Evolutionary conservation across 176 grass and related monocot species (phyloP).

Genomic region (Zoysia pacifica): DNA sequence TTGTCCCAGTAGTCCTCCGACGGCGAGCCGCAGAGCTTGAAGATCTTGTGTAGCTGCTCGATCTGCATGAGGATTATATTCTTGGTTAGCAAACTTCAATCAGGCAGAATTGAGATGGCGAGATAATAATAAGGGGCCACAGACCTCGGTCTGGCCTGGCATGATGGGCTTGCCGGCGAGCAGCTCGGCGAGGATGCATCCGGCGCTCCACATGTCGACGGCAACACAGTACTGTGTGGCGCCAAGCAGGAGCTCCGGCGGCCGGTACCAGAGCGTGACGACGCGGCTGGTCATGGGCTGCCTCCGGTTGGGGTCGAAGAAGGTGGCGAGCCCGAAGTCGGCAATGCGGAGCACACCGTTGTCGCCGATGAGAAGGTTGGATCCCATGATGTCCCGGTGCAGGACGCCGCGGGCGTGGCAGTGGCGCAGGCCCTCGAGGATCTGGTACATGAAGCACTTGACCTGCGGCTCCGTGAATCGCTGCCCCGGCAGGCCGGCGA

Average conservation of each 20-base stretch:
- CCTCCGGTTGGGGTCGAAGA: constrained; percentile 43
- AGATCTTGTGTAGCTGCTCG: constrained; percentile 89
- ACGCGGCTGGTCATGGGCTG: constrained; percentile 66
- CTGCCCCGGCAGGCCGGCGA: constrained; percentile 49
- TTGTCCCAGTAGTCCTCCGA: constrained; percentile 79
- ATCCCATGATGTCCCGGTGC: constrained; percentile 74
- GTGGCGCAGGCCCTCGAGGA: constrained; percentile 56
- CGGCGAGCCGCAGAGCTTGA: constrained; percentile 86
- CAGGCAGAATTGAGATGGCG: not conserved
- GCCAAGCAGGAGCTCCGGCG: constrained; percentile 72
- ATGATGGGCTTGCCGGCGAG: constrained; percentile 70
- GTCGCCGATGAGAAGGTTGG: constrained; percentile 64
- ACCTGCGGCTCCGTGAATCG: constrained; percentile 69
- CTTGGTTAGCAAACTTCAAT: not conserved
- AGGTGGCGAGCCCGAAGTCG: constrained; percentile 69
- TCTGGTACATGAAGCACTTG: constrained; percentile 63
- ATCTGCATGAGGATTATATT: constrained; percentile 31
- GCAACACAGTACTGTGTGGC: constrained; percentile 58
- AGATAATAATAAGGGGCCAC: too few species aligned
- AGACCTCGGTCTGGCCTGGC: constrained; percentile 73
- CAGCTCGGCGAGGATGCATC: constrained; percentile 73
- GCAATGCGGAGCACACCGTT: constrained; percentile 56
- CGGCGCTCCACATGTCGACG: constrained; percentile 69
- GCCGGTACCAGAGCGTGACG: constrained; percentile 76
- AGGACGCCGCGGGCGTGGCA: constrained; percentile 58